phyloP scores from a whole-genome alignment of 805 yeast genomes.

The Saturnispora saitoi region DNA sequence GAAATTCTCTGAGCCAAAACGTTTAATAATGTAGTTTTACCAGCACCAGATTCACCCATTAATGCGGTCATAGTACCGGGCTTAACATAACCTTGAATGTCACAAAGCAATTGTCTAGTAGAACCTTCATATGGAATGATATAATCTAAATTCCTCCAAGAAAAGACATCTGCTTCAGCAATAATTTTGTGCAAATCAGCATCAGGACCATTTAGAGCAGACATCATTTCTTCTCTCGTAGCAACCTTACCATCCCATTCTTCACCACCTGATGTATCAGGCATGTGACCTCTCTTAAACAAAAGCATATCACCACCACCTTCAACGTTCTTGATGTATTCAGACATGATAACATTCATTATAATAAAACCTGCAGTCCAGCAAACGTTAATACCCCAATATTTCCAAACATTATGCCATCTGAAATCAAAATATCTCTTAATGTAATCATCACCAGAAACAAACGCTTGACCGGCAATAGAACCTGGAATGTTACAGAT shows the following conservation, averaged over 20 bases:
- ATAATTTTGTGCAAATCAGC: conserved; percentile 31
- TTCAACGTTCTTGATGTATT: conserved; percentile 26
- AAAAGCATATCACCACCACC: conserved; percentile 31
- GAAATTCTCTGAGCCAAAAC: conserved; percentile 44
- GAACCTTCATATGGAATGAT: conserved; percentile 41
- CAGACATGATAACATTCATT: conserved; percentile 26
- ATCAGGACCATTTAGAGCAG: conserved; percentile 22
- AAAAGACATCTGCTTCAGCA: conserved; percentile 44
- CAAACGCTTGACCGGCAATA: conserved; percentile 22
- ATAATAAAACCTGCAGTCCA: conserved; percentile 36
- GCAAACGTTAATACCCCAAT: conserved; percentile 39
- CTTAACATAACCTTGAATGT: conserved; percentile 35
- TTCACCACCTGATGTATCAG: conserved; percentile 24
- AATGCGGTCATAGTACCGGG: conserved; percentile 54
- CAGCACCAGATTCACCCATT: conserved; percentile 60
- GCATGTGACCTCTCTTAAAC: conserved; percentile 36
- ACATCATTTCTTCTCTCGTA: conserved; percentile 24
- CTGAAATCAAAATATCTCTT: conserved; percentile 26
- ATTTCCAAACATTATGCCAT: conserved; percentile 39
- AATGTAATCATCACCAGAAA: conserved; percentile 30
- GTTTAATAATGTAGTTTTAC: conserved; percentile 49
- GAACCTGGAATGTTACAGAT: conserved; percentile 47
- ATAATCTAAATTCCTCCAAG: conserved; percentile 57
- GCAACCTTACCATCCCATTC: conserved; percentile 38
- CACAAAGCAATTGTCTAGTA: conserved; percentile 34